Percentiles rank a stretch among this genome's conserved stretches.
Evolutionary conservation across 352 stramenopile species (phyloP).

Genomic region (Globisporangium cylindrosporum): DNA sequence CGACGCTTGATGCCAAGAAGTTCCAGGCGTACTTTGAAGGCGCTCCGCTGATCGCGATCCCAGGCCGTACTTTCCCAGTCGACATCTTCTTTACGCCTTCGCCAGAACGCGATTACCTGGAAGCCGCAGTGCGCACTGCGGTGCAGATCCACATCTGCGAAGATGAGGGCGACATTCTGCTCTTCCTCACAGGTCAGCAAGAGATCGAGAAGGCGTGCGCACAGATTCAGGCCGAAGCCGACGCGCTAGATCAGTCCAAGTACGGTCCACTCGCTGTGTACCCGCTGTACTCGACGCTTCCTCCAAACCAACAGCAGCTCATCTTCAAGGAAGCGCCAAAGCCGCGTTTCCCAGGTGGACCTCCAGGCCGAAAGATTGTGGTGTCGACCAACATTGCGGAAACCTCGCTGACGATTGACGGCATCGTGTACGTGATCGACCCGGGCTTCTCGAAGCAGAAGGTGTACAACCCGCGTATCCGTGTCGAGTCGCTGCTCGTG

Average conservation of each 20-base stretch:
- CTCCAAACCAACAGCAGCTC: conserved; percentile 98
- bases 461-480: conserved; percentile 98
- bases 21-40: conserved; percentile 95
- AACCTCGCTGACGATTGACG: conserved; percentile 99
- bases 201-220: conserved; percentile 98
- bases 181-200: conserved; percentile 98
- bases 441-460: conserved; percentile 99
- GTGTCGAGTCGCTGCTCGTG: conserved; percentile 98
- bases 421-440: conserved; percentile 99
- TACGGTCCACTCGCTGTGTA: conserved; percentile 91
- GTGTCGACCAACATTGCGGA: conserved; percentile 99
- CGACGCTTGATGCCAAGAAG: conserved; percentile 97
- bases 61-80: conserved; percentile 96
- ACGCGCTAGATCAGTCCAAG: conserved; percentile 90
- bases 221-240: conserved; percentile 87
- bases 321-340: conserved; percentile 98
- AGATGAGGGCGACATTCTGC: conserved; percentile 95
- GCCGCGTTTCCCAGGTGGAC: conserved; percentile 78
- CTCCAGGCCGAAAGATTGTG: conserved; percentile 95
- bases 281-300: conserved; percentile 98
- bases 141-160: conserved; percentile 98
- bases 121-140: conserved; percentile 83
- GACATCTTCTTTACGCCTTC: conserved; percentile 98
- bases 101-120: conserved; percentile 98
- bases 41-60: conserved; percentile 92